phyloP scores from a whole-genome alignment of 2,329 filamentous ascomycete genomes.

The Coniochaeta sp. region DNA sequence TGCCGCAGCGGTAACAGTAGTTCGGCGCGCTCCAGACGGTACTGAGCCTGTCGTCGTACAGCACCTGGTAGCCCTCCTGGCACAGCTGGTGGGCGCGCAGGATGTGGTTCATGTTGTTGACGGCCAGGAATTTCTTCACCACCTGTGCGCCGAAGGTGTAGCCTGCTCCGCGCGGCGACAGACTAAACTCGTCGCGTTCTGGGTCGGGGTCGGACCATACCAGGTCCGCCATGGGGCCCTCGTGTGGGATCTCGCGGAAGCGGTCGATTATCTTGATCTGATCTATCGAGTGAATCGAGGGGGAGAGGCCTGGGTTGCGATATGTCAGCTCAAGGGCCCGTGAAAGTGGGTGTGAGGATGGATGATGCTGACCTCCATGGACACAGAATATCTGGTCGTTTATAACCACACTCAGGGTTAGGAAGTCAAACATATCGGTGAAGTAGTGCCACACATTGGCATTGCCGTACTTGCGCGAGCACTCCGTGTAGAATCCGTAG shows the following conservation, averaged over 20 bases:
- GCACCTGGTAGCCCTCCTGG: constrained; percentile 94
- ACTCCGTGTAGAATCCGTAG: constrained; percentile 98
- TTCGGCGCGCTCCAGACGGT: constrained; percentile 98
- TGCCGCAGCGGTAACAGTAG: constrained; percentile 92
- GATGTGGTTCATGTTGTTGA: constrained; percentile 97
- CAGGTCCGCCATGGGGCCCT: constrained; percentile 98
- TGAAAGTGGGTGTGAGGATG: neutral
- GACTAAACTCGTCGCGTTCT: constrained; percentile 94
- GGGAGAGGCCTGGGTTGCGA: constrained; percentile 57
- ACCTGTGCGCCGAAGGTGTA: constrained; percentile 98
- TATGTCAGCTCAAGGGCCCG: neutral
- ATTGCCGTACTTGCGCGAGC: constrained; percentile 95
- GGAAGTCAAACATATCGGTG: constrained; percentile 99
- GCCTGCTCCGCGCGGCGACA: constrained; percentile 86
- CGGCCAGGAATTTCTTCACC: constrained; percentile 94
- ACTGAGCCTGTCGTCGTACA: constrained; percentile 89
- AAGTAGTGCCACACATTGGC: constrained; percentile 99
- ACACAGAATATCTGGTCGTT: constrained; percentile 99
- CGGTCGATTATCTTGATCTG: constrained; percentile 99
- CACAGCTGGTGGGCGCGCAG: constrained; percentile 96
- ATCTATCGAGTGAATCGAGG: constrained; percentile 94
- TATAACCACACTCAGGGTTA: constrained; percentile 94
- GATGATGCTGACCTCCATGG: constrained; percentile 63
- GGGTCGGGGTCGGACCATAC: constrained; percentile 98
- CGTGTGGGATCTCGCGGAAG: constrained; percentile 96